These are phyloP conservation scores for Ulota crispa DNA, from an alignment of 225 moss, liverwort and hornwort genomes.

Conservation along the genomic window DNA sequence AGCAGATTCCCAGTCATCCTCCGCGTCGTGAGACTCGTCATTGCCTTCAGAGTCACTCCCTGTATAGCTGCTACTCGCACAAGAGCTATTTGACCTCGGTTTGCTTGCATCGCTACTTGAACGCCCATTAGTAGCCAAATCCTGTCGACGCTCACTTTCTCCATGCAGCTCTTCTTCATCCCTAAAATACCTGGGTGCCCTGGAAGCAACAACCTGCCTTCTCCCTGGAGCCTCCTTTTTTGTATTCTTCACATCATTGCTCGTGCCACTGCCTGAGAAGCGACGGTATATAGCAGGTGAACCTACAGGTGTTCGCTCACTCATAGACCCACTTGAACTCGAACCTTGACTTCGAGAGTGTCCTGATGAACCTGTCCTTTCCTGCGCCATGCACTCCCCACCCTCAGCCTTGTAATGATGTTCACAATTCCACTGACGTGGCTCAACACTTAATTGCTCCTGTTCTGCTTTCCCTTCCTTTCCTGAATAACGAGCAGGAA, in stretches of 20 bases:
- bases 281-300: constrained; percentile 42
- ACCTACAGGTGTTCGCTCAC: constrained; percentile 46
- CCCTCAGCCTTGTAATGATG: constrained; percentile 47
- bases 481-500: constrained; percentile 18
- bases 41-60: constrained; percentile 71
- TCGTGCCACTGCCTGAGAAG: constrained; percentile 27
- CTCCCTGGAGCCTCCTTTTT: constrained; percentile 39
- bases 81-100: constrained; percentile 61
- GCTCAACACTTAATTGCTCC: constrained; percentile 30
- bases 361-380: constrained; percentile 49
- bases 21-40: constrained; percentile 64
- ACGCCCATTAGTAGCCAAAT: constrained; percentile 34
- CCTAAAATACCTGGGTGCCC: constrained; percentile 49
- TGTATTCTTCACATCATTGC: constrained; percentile 30
- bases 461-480: constrained; percentile 48
- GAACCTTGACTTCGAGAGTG: constrained; percentile 45
- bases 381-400: constrained; percentile 40
- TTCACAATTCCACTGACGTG: constrained; percentile 52
- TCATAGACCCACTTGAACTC: constrained; percentile 35
- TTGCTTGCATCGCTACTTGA: constrained; percentile 54
- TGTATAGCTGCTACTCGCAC: constrained; percentile 65
- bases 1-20: constrained; percentile 91
- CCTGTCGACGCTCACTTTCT: constrained; percentile 50
- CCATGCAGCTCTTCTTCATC: constrained; percentile 53
- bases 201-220: constrained; percentile 45